Percentiles rank a stretch among this genome's conserved stretches.
phyloP scores from a whole-genome alignment of 2,329 filamentous ascomycete genomes.

The Keithomyces neogunnii region DNA sequence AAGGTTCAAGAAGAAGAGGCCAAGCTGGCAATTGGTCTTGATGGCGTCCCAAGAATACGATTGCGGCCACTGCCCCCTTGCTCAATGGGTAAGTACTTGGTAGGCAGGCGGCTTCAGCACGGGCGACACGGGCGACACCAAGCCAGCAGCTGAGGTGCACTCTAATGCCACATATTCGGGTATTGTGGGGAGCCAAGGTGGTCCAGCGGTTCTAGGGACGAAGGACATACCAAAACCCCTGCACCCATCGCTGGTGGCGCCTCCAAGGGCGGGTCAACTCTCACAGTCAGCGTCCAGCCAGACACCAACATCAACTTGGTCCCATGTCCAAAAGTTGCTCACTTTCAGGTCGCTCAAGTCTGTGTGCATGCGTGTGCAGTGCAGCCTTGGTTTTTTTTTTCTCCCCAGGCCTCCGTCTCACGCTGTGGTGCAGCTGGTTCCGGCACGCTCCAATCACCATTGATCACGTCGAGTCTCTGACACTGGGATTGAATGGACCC shows the following conservation, averaged over 20 bases:
- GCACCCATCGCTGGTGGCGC: not conserved
- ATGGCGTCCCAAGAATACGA: not conserved
- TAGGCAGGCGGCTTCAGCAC: not conserved
- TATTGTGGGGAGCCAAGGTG: no score
- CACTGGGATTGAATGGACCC: not conserved
- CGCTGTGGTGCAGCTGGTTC: not conserved
- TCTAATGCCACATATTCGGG: not conserved
- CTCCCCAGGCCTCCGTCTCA: no score
- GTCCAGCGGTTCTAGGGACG: no score
- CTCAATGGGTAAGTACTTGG: not conserved
- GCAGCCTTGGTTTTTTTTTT: no score
- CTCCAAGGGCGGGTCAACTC: not conserved
- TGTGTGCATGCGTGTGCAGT: no score
- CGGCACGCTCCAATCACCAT: not conserved
- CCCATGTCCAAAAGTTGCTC: no score
- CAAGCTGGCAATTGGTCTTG: constrained; percentile 8
- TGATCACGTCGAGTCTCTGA: no score
- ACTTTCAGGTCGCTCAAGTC: no score
- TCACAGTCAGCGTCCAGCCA: no score
- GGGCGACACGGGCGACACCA: not conserved
- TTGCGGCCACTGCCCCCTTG: not conserved
- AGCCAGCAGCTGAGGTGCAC: not conserved
- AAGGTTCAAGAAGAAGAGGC: constrained; percentile 10
- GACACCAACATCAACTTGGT: no score
- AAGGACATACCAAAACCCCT: not conserved